phyloP scores from a whole-genome alignment of 2,329 filamentous ascomycete genomes.

The Fusarium sp. region DNA sequence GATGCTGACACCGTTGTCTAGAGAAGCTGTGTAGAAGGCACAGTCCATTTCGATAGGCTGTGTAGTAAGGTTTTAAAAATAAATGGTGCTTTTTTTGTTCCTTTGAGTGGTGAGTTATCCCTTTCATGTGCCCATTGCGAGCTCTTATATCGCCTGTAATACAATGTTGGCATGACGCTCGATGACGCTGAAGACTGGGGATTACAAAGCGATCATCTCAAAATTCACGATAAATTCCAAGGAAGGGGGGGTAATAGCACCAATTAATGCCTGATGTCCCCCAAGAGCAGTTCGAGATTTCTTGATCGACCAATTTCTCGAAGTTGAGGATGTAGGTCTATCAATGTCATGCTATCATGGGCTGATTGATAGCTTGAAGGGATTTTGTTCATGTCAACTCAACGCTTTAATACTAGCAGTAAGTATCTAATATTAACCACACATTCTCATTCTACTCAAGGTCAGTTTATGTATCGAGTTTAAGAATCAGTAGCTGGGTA shows the following conservation, averaged over 20 bases:
- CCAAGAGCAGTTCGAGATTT: not conserved
- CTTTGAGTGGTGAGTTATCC: not conserved
- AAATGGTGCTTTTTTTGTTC: too few species aligned
- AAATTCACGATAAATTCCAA: not conserved
- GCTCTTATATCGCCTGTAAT: not conserved
- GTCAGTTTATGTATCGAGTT: fast-evolving
- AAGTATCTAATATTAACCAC: fast-evolving
- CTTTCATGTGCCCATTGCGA: not conserved
- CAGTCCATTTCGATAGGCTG: not conserved
- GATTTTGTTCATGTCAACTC: fast-evolving
- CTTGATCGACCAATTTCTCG: not conserved
- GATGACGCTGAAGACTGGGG: conserved; percentile 16
- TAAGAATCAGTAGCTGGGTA: not conserved
- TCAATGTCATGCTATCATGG: fast-evolving
- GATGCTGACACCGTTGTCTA: conserved; percentile 1
- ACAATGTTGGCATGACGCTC: conserved; percentile 7
- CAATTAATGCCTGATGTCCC: not conserved
- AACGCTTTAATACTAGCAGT: not conserved
- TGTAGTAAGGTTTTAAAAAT: too few species aligned
- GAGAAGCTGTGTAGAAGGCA: not conserved
- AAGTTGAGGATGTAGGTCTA: fast-evolving
- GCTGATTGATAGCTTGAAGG: fast-evolving
- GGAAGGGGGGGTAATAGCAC: not conserved
- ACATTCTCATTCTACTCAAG: fast-evolving
- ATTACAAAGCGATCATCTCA: conserved; percentile 3